Conservation (phyloP, 176 grass and related monocot species). For the Ensete ventricosum region DNA sequence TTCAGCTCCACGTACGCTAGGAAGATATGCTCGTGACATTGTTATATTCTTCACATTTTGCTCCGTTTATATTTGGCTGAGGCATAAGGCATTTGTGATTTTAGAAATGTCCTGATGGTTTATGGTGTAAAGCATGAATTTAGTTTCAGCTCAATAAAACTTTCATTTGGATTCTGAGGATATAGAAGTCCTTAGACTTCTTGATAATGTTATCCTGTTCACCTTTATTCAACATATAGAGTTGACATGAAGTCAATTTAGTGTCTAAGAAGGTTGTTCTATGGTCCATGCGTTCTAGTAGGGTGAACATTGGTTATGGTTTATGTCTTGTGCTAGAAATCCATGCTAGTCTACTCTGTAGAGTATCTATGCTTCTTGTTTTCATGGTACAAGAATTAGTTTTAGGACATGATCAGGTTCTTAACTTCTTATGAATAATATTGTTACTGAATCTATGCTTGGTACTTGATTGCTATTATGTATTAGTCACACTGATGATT, state of each 20-base stretch:
- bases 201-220: background rate
- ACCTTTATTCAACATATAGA: background rate
- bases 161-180: background rate
- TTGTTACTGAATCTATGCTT: background rate
- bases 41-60: background rate
- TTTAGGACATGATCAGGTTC: too few species aligned
- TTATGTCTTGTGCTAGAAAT: too few species aligned
- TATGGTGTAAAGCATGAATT: too few species aligned
- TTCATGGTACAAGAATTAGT: too few species aligned
- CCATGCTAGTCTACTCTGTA: too few species aligned
- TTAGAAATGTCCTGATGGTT: too few species aligned
- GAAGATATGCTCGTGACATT: conserved; percentile 5
- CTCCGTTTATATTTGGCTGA: background rate
- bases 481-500: background rate
- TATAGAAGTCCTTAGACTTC: background rate
- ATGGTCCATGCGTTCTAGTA: too few species aligned
- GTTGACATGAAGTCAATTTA: too few species aligned
- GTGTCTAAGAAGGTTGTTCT: too few species aligned
- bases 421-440: background rate
- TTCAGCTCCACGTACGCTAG: conserved; percentile 44
- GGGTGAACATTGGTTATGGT: too few species aligned
- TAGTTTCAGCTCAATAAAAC: background rate
- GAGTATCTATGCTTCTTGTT: too few species aligned
- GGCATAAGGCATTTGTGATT: background rate
- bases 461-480: background rate